phyloP scores from a whole-genome alignment of 352 stramenopile species.

The Phytophthora agathidicida region DNA sequence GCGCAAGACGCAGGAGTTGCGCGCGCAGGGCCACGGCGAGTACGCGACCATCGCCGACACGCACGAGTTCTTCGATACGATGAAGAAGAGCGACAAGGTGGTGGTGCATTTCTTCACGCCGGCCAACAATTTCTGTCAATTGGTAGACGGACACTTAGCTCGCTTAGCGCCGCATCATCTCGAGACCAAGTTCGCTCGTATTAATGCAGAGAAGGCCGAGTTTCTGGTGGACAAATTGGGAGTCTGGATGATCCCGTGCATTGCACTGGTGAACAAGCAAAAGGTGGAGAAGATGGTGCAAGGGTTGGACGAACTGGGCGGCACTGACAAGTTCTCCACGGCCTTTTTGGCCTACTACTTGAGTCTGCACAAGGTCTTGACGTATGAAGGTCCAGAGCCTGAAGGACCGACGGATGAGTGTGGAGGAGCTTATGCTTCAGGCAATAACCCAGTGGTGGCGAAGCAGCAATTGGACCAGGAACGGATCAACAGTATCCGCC shows the following conservation, averaged over 20 bases:
- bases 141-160: constrained; percentile 93
- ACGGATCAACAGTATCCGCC: constrained; percentile 73
- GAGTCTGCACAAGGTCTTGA: constrained; percentile 93
- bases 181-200: constrained; percentile 95
- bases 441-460: constrained; percentile 35
- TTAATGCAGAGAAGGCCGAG: constrained; percentile 96
- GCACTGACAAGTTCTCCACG: constrained; percentile 93
- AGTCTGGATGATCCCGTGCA: constrained; percentile 96
- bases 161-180: constrained; percentile 92
- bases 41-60: constrained; percentile 92
- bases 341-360: constrained; percentile 93
- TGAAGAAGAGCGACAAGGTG: constrained; percentile 92
- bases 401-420: constrained; percentile 72
- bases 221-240: constrained; percentile 97
- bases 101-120: constrained; percentile 97
- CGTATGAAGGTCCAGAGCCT: constrained; percentile 92
- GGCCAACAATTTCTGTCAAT: constrained; percentile 92
- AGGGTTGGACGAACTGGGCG: constrained; percentile 95
- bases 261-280: constrained; percentile 95
- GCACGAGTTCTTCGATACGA: constrained; percentile 95
- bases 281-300: constrained; percentile 96
- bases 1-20: constrained; percentile 72
- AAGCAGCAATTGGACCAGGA: constrained; percentile 53
- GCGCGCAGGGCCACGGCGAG: constrained; percentile 81
- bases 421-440: constrained; percentile 52